Base-by-base conservation (phyloP, 768 basidiomycete genomes). In the Fomitopsis serialis region DNA sequence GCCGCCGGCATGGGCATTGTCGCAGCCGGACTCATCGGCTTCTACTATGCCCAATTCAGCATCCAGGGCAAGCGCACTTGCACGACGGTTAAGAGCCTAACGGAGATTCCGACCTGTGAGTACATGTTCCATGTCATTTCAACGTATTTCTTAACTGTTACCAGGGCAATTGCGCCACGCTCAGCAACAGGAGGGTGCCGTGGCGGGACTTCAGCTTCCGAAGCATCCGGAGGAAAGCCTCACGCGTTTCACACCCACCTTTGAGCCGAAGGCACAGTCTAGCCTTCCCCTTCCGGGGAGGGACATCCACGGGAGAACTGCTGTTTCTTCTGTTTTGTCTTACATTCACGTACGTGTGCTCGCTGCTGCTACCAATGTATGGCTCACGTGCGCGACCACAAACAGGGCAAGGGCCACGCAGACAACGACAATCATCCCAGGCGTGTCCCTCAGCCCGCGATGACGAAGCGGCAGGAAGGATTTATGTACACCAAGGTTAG, bases 131-230 rank as follows among this genome's bases (percentile, higher is more conserved):
- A 29, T 32, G n/a, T n/a, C n/a, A n/a, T n/a, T n/a, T n/a, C n/a
- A n/a, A n/a, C n/a, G n/a, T n/a, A n/a, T n/a, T n/a, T n/a, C n/a
- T n/a, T 32, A 11, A 32, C 29, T 11, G 11, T 32, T 32, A 11
- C 5, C 13, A 51, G 50, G 50, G 50, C 50, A 51, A 32, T 12
- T 51, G 22, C 50, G 50, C 21, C 50, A 51, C 27, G 50, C 50
- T 4, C 50, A 51, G 42, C 50, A 51, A 25, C 22, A 51, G 15
- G 37, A 37, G 13, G 46, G 46, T 13, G 19, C 32, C 17, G 24
- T 48, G 13, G 25, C 24, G 5, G 23, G 9, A 4, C 25, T 21
- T 17, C 46, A 22, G 4, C 25, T 21, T 17, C 46, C 46, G 5
- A 29, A 22, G 19, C 10, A 9, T 10, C 25, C 8, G 8, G 17